Percentiles rank a stretch among this genome's conserved stretches.
These are phyloP conservation scores for Yarrowia galli DNA, from an alignment of 1,139 yeast species.

Conservation along the genomic window DNA sequence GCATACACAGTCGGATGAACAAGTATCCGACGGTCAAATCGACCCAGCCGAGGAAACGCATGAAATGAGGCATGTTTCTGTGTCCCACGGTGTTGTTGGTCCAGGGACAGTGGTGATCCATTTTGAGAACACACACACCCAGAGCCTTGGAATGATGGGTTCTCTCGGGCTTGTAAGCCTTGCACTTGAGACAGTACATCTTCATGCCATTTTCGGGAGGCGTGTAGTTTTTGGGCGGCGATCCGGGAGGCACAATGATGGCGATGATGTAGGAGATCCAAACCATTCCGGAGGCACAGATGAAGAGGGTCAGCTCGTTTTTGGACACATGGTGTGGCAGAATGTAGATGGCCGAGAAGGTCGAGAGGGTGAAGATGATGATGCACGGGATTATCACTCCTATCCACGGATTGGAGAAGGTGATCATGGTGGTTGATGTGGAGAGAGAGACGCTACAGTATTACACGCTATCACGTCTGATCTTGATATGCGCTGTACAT, in stretches of 20 bases:
- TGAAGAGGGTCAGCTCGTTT: slow-evolving; percentile 58
- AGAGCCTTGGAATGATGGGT: slow-evolving; percentile 75
- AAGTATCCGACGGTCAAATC: slow-evolving; percentile 57
- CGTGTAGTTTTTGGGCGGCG: slow-evolving; percentile 50
- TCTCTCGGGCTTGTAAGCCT: slow-evolving; percentile 72
- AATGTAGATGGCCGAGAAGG: slow-evolving; percentile 67
- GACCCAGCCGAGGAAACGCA: slow-evolving; percentile 78
- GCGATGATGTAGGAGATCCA: slow-evolving; percentile 79
- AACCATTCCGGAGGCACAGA: slow-evolving; percentile 60
- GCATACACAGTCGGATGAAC: neutral
- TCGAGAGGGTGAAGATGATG: slow-evolving; percentile 68
- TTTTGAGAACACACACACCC: slow-evolving; percentile 65
- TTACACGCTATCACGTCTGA: neutral
- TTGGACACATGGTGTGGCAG: slow-evolving; percentile 56
- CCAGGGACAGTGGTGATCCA: slow-evolving; percentile 95
- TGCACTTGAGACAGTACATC: slow-evolving; percentile 72
- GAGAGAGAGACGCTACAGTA: neutral
- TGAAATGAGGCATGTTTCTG: slow-evolving; percentile 78
- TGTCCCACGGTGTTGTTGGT: slow-evolving; percentile 85
- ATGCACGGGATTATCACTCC: slow-evolving; percentile 63
- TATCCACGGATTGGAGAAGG: slow-evolving; percentile 37
- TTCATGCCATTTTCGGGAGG: slow-evolving; percentile 58
- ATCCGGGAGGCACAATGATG: slow-evolving; percentile 64
- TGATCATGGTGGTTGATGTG: slow-evolving; percentile 13
- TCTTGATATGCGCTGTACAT: slow-evolving; percentile 26